phyloP scores from a whole-genome alignment of 2,329 filamentous ascomycete genomes.

The Arthrobotrys pseudoclavata region DNA sequence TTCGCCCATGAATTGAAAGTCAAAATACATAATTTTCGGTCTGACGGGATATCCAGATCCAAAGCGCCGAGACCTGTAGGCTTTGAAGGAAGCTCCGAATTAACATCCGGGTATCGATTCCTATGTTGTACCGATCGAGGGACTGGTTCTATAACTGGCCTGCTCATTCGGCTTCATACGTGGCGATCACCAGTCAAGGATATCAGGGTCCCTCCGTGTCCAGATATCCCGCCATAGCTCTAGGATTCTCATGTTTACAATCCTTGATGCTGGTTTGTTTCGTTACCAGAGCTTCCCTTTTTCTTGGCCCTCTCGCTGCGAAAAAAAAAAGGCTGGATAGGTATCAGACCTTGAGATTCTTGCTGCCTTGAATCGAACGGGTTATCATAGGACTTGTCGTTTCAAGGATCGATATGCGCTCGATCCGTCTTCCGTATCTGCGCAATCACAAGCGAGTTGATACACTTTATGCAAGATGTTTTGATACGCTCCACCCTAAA shows the following conservation, averaged over 20 bases:
- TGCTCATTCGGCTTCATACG: constrained; percentile 4
- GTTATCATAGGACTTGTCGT: constrained; percentile 12
- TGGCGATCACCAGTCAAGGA: constrained; percentile 10
- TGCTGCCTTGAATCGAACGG: background rate
- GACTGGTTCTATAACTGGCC: background rate
- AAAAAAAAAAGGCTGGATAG: background rate
- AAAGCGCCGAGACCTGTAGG: background rate
- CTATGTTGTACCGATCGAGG: background rate
- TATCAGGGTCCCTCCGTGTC: constrained; percentile 19
- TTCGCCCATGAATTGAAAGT: background rate
- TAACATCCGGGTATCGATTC: background rate
- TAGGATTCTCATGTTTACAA: constrained; percentile 2
- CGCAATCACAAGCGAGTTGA: constrained; percentile 27
- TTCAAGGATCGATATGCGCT: constrained; percentile 22
- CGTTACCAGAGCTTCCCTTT: constrained; percentile 38
- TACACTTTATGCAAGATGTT: constrained; percentile 19
- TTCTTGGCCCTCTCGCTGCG: constrained; percentile 18
- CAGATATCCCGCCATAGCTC: background rate
- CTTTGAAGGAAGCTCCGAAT: constrained; percentile 6
- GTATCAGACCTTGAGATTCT: background rate
- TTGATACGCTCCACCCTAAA: constrained; percentile 13
- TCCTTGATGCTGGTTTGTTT: constrained; percentile 23
- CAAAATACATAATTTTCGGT: background rate
- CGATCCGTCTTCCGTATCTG: constrained; percentile 23
- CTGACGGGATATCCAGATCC: background rate